phyloP scores from a whole-genome alignment of 257 asterid genomes.

The Solanum raphanifolium region DNA sequence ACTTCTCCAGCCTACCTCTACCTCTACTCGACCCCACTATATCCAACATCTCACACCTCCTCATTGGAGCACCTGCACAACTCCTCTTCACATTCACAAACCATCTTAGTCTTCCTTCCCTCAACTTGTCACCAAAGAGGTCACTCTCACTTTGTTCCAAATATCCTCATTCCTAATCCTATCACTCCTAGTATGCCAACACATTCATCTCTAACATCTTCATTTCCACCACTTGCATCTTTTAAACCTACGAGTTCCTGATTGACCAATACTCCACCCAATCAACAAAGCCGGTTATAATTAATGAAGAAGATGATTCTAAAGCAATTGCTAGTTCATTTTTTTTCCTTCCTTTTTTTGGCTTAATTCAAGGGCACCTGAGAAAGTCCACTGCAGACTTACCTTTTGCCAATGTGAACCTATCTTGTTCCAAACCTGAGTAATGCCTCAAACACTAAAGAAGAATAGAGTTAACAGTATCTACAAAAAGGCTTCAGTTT shows the following conservation, averaged over 20 bases:
- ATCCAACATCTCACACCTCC: neutral
- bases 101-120: neutral
- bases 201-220: neutral
- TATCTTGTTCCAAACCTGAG: neutral
- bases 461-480: neutral
- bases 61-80: fast-evolving
- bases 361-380: neutral
- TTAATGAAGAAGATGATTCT: neutral
- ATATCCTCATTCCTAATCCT: neutral
- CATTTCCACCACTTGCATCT: neutral
- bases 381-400: neutral
- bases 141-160: neutral
- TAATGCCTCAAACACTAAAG: neutral
- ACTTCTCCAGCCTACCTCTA: neutral
- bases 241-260: neutral
- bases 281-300: neutral
- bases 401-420: neutral
- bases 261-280: neutral
- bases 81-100: neutral
- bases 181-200: neutral
- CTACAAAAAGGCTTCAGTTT: neutral
- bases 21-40: neutral
- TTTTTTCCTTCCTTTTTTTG: neutral
- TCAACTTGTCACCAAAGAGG: neutral
- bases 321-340: neutral